Evolutionary conservation across 2,329 filamentous ascomycete species (phyloP), one percentile per base, ranked within the genome.

Genomic region (Fusarium nelsonii): DNA sequence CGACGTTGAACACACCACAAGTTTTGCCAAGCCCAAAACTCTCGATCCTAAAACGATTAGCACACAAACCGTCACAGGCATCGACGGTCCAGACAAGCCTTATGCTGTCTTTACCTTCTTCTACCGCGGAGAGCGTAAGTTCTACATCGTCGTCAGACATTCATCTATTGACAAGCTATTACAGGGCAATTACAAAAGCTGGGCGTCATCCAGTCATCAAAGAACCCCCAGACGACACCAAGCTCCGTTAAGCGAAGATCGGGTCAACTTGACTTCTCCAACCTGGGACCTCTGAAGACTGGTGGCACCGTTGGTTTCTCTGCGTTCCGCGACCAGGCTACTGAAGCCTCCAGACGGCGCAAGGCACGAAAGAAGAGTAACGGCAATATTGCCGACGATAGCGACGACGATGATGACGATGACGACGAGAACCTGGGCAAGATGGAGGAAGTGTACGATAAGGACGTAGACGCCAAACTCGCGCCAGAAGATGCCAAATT

Each of bases 41-140:
- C 85, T 97, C 54, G 97, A 98, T 81, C 95, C 95, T 0, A 97
- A 97, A 82, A 94, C 93, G 4, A 99, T 99, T 77, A 98, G 94
- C 77, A 99, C 96, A 4, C 96, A 99, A 81, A 99, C 96, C 0
- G 96, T 99, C n/a, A 98, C 96, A 10, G 96, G 95, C 18, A 97
- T 98, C 67, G 96, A 99, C 78, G 93, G 94, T 0, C 94, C 94
- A 20, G 95, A 98, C 68, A 96, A 95, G 80, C 96, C 97, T 5
- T 99, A 97, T 81, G 96, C 96, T 6, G 91, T 92, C 10, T 99
- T 99, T 79, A 98, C 97, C 30, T 99, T 99, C 79, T 93, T 98
- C 81, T 99, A 99, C 79, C 89, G 96, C 65, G 96, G 96, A 78
- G 92, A 97, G 78, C 91, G 95, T 97, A 84, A 84, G 93, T 89